Evolutionary conservation across 2,329 filamentous ascomycete genomes (phyloP).

Genomic region (Furcasterigmium furcatum): DNA sequence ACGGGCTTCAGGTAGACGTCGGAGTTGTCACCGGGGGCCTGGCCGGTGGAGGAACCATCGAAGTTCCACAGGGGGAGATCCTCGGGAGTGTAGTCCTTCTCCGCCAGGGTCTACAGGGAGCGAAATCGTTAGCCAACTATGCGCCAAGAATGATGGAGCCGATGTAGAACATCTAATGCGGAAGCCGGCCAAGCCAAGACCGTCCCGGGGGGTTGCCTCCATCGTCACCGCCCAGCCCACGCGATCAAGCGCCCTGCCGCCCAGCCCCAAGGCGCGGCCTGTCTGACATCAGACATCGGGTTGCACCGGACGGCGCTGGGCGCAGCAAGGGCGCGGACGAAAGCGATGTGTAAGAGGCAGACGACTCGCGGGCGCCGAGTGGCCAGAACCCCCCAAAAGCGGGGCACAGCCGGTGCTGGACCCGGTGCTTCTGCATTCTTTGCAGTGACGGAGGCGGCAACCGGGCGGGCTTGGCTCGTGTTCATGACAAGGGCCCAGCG

Average conservation of each 20-base stretch:
- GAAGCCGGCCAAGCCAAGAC: not conserved
- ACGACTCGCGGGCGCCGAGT: not conserved
- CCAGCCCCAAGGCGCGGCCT: too few species aligned
- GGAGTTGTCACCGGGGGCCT: conserved; percentile 92
- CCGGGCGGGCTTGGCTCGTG: not conserved
- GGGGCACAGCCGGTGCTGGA: not conserved
- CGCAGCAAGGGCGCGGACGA: not conserved
- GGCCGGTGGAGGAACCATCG: conserved; percentile 81
- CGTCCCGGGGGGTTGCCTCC: too few species aligned
- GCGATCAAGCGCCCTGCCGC: too few species aligned
- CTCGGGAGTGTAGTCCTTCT: conserved; percentile 45
- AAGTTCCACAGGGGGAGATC: conserved; percentile 56
- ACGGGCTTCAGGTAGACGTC: conserved; percentile 94
- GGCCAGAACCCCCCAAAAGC: not conserved
- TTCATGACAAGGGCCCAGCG: not conserved
- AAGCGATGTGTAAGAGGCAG: not conserved
- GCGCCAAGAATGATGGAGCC: not conserved
- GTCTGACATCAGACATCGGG: not conserved
- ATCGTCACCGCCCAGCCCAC: too few species aligned
- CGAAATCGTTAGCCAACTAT: conserved; percentile 12
- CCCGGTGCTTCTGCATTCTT: not conserved
- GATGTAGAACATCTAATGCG: not conserved
- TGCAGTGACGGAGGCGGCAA: not conserved
- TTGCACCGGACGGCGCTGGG: not conserved
- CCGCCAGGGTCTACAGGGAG: conserved; percentile 42